Evolutionary conservation across 1,139 yeast genomes (phyloP).

Genomic region (Fermentozyma sake): DNA sequence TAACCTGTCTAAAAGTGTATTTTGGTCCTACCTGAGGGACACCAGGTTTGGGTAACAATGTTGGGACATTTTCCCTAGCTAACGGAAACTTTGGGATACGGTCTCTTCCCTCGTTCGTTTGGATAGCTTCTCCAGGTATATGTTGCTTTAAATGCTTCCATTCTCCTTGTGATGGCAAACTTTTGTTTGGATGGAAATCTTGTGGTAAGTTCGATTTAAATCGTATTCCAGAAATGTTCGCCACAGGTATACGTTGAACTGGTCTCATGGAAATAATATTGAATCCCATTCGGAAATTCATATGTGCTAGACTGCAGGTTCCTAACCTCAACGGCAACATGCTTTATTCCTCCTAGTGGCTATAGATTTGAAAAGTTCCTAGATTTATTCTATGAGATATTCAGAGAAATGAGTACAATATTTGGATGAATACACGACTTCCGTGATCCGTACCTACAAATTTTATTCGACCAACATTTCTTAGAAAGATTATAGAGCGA

Average conservation of each 20-base stretch:
- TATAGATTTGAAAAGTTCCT: no score
- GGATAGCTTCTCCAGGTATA: constrained; percentile 58
- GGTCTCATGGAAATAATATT: background rate
- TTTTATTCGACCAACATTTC: no score
- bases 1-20: constrained; percentile 58
- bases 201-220: constrained; percentile 28
- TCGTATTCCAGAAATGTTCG: no score
- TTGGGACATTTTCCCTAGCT: constrained; percentile 61
- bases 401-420: no score
- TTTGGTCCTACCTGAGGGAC: constrained; percentile 65
- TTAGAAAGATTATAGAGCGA: no score
- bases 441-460: no score
- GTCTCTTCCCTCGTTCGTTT: constrained; percentile 43
- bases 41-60: constrained; percentile 67
- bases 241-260: no score
- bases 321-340: no score
- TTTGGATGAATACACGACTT: no score
- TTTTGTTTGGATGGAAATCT: constrained; percentile 20
- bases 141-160: constrained; percentile 46
- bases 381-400: no score
- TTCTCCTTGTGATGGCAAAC: constrained; percentile 34
- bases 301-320: background rate
- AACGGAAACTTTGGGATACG: constrained; percentile 64
- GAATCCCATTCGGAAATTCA: background rate
- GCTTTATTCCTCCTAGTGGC: no score